Conservation (phyloP, 2,329 filamentous ascomycete species). For the Penicillium hordei region DNA sequence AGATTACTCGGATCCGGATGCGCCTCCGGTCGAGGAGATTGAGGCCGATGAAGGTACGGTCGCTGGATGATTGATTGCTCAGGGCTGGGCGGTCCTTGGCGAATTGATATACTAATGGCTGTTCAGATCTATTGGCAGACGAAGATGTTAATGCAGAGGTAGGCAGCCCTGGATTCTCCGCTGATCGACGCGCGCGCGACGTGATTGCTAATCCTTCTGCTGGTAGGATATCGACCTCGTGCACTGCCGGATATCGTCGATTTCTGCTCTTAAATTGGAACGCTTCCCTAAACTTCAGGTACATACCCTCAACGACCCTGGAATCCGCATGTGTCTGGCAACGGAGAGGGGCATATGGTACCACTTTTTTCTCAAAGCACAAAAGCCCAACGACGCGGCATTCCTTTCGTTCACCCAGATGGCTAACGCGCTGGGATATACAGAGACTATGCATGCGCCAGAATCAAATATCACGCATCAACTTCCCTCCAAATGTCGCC, state of each 20-base stretch:
- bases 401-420: not conserved
- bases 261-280: slow-evolving; percentile 74
- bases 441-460: slow-evolving; percentile 84
- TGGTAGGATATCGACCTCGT: slow-evolving; percentile 78
- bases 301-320: slow-evolving; percentile 14
- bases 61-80: not conserved
- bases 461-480: slow-evolving; percentile 80
- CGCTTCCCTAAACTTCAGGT: slow-evolving; percentile 73
- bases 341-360: not conserved
- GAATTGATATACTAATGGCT: slow-evolving; percentile 11
- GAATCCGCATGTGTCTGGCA: not conserved
- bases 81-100: not conserved
- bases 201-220: slow-evolving; percentile 17
- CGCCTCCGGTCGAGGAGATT: slow-evolving; percentile 70
- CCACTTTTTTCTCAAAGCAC: not conserved
- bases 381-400: not conserved
- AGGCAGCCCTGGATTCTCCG: slow-evolving; percentile 13
- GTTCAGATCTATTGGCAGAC: slow-evolving; percentile 59
- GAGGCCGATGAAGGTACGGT: slow-evolving; percentile 72
- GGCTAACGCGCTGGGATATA: not conserved
- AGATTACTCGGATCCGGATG: slow-evolving; percentile 75
- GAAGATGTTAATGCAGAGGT: slow-evolving; percentile 56
- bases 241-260: slow-evolving; percentile 80
- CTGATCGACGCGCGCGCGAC: not conserved
- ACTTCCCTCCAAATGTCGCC: slow-evolving; percentile 67